Evolutionary conservation across 164 flowering plant species (phyloP), one percentile per base, ranked within the genome.

Genomic region (Tetracentron sinense): DNA sequence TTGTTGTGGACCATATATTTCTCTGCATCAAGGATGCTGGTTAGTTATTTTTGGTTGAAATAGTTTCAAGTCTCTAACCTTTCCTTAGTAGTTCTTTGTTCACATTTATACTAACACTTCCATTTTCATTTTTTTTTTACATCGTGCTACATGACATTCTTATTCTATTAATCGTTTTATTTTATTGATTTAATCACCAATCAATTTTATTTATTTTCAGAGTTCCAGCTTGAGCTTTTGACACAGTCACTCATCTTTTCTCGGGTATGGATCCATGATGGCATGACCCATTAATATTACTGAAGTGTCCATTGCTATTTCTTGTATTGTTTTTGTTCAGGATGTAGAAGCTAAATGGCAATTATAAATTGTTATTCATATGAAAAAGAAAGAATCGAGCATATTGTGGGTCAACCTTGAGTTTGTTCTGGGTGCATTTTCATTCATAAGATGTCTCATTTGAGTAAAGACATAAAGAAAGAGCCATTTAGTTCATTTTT

Each of bases 241-340:
- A 86, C 89, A 96, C 99, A 94, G 75, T 94, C 99, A 21, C 92
- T 94, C 61, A 62, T 67, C 60, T 89, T 91, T 74, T 91, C 97
- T 62, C 93, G 99, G 91, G 99, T 94, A 84, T 23, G 55, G 27
- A 66, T 63, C 64, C 11, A 21, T 48, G 31, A 20, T 50, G n/a
- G n/a, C n/a, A n/a, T n/a, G 28, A 15, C 29, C 14, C 33, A 42
- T 56, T 42, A 5, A 17, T 14, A 11, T 38, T 30, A 22, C 26
- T 44, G 53, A 5, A 49, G 17, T 35, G 20, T 7, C 22, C 26
- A 33, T n/a, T 0, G 11, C 20, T 30, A 29, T 12, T 20, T 49
- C 26, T 30, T 59, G n/a, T 44, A 30, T 29, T 28, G 19, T n/a
- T 14, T 29, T 10, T 28, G 17, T 28, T 14, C 27, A 25, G 35